A percentile compares a stretch with the other conserved stretches of the same genome.
phyloP scores from a whole-genome alignment of 176 grass and related monocot genomes.

The Oryza meridionalis region DNA sequence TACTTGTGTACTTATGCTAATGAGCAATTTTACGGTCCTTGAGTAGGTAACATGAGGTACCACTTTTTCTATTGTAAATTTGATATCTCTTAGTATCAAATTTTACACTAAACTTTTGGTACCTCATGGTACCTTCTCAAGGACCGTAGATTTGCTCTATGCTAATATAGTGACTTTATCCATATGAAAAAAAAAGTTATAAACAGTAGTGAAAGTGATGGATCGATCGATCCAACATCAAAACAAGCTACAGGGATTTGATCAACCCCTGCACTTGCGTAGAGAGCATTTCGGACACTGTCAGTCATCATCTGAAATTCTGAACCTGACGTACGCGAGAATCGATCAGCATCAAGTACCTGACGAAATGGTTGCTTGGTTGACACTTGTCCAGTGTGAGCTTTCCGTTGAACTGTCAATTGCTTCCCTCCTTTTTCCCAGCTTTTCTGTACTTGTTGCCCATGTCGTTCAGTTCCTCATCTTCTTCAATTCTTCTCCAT shows the following conservation, averaged over 20 bases:
- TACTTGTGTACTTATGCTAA: too few species aligned
- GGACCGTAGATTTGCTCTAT: too few species aligned
- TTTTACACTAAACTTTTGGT: too few species aligned
- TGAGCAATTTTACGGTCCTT: too few species aligned
- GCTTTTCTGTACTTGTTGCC: slow-evolving; percentile 16
- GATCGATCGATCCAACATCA: background rate
- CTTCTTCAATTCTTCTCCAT: background rate
- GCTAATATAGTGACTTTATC: background rate
- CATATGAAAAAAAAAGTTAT: background rate
- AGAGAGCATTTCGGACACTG: background rate
- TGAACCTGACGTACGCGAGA: slow-evolving; percentile 23
- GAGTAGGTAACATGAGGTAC: too few species aligned
- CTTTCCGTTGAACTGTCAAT: slow-evolving; percentile 43
- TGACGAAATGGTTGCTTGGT: slow-evolving; percentile 7
- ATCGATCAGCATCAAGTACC: slow-evolving; percentile 37
- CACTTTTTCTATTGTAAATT: too few species aligned
- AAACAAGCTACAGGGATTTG: background rate
- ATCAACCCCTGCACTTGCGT: background rate
- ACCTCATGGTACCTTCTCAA: too few species aligned
- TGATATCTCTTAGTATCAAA: too few species aligned
- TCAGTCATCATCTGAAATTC: background rate
- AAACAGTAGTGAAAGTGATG: background rate
- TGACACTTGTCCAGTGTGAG: slow-evolving; percentile 45
- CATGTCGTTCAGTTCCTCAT: background rate
- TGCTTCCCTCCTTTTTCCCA: background rate